Base-by-base conservation (phyloP, 208 protist genomes). In the Trypanosoma caninum region DNA sequence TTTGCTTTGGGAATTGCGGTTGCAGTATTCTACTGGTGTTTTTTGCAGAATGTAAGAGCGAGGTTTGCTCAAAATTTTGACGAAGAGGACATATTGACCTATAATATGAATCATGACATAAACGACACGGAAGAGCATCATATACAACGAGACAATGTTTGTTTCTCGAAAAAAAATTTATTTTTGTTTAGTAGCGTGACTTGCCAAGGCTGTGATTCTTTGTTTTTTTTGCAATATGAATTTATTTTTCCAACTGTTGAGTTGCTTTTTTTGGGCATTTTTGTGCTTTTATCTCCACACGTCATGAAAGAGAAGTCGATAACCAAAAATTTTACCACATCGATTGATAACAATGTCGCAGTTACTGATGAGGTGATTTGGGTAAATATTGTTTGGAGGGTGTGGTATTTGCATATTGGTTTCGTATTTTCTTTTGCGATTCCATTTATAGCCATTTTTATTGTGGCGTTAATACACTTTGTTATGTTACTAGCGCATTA, bases 281-380 rank as follows among this genome's bases (percentile, higher is more conserved):
- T 95, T 3, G 74, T 95, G 9, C 51, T 91, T 14, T 57, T 92
- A 9, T 83, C 71, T 6, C 88, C 88, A 45, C 65, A 85, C 41
- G 82, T 94, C 25, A 86, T 90, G 55, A 56, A 40, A 13, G 54
- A 8, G 18, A 42, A 45, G 8, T 28, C 13, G 27, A 50, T 48
- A 18, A 64, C 31, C 22, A 57, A 33, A 23, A 25, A 47, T 18
- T 40, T 20, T 38, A 75, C 62, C 40, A 25, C 76, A 9, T 54
- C 40, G 16, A n/a, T 52, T 30, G 5, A 28, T 35, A 61, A 28
- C 18, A 51, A 35, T 20, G 20, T 25, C 0, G 30, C 20, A 14
- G 0, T 16, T 35, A 31, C 3, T 25, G 31, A 38, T 13, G 25
- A 11, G 8, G 25, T 63, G 10, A 72, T 82, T 41, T 80, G 84